Percentiles rank a stretch among this genome's conserved stretches.
phyloP scores from a whole-genome alignment of 306 rosid species.

The Glycine tomentella region DNA sequence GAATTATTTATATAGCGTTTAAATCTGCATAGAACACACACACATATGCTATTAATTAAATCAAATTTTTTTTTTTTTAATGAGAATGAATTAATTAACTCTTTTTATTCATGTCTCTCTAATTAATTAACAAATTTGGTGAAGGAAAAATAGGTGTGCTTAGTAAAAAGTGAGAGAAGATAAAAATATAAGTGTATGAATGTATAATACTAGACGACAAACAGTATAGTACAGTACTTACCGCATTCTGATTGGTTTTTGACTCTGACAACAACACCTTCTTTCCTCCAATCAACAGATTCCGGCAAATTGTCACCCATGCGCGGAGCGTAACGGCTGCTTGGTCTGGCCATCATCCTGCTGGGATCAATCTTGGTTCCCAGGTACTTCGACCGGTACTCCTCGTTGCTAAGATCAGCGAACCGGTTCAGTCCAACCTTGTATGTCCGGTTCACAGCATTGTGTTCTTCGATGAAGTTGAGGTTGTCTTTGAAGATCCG shows the following conservation, averaged over 20 bases:
- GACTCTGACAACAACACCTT: conserved; percentile 71
- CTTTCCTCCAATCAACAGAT: conserved; percentile 82
- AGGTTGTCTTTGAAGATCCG: conserved; percentile 85
- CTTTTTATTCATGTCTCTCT: too few relatives aligned
- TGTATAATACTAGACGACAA: too few relatives aligned
- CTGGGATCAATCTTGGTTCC: conserved; percentile 48
- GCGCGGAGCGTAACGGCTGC: conserved; percentile 64
- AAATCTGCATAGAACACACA: too few relatives aligned
- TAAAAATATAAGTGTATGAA: too few relatives aligned
- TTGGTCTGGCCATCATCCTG: conserved; percentile 37
- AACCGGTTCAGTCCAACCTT: conserved; percentile 80
- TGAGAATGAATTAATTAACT: too few relatives aligned
- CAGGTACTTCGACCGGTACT: conserved; percentile 69
- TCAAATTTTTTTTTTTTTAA: too few relatives aligned
- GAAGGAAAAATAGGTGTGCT: too few relatives aligned
- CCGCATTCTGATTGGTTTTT: conserved; percentile 91
- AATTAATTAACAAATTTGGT: too few relatives aligned
- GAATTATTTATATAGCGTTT: too few relatives aligned
- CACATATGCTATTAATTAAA: too few relatives aligned
- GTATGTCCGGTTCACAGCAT: conserved; percentile 65
- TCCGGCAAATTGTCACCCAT: conserved; percentile 71
- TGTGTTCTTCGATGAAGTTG: conserved; percentile 73
- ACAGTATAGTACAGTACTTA: background rate
- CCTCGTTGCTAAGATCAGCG: conserved; percentile 87
- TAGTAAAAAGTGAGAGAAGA: too few relatives aligned